Evolutionary conservation across 345 rosid genomes (phyloP), one percentile per base, ranked within the genome.

Genomic region (Linum usitatissimum): DNA sequence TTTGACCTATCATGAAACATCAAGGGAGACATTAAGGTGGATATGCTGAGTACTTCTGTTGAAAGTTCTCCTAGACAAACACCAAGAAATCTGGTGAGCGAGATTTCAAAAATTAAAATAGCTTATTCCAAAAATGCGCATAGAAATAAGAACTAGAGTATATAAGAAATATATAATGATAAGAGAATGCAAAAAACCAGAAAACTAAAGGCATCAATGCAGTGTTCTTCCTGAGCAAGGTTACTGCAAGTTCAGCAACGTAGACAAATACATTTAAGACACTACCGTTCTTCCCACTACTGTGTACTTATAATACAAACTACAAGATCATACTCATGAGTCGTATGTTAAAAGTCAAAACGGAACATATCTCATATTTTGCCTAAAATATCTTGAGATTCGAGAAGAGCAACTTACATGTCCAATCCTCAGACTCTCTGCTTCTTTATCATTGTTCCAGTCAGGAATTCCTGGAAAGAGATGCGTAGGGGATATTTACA

Each of bases 391-490:
- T 40, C 51, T 10, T 3, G 4, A 45, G 17, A 3, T 6, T 45
- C 15, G 51, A 15, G 10, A 45, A 45, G 51, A 45, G 10, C 57
- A 68, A 75, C 96, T 77, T 86, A 91, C 98, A 82, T 72, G 77
- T 66, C 98, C 98, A 76, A 91, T 57, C 18, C 96, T 95, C 72
- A 91, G 81, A 42, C 31, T 62, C 77, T 76, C 89, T 61, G 95
- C 92, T 70, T 91, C 98, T 81, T 79, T 82, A 68, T 88, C 95
- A 70, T 90, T 75, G 5, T 77, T 71, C 94, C 89, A 83, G 67
- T 49, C 74, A 21, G 83, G 64, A 62, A 79, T 73, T 73, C 84
- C 98, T 91, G 85, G 75, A 75, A 73, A 64, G 18, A 4, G 30
- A 19, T 9, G 15, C 59, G 18, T 18, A 28, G 3, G 8, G 30